Percentiles rank a stretch among this genome's conserved stretches.
Evolutionary conservation across 2,329 filamentous ascomycete species (phyloP).

Genomic region (Basipetospora chlamydospora): DNA sequence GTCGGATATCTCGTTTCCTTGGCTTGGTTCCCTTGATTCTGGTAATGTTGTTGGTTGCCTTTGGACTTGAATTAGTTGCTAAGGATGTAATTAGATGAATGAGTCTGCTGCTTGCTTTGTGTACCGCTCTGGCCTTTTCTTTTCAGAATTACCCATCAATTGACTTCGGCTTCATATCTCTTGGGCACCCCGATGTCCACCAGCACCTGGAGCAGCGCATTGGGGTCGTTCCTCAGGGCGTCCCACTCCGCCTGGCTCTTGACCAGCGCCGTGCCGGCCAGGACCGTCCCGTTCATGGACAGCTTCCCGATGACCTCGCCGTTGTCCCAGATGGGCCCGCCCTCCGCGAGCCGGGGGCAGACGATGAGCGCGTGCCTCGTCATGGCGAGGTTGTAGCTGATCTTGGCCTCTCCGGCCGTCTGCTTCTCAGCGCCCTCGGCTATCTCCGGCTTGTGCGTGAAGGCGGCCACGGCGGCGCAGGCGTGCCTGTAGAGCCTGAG

Average conservation of each 20-base stretch:
- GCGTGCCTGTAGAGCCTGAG: constrained; percentile 31
- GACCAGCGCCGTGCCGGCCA: constrained; percentile 49
- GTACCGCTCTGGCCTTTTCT: not conserved
- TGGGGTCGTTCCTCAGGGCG: constrained; percentile 25
- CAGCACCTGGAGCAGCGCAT: constrained; percentile 9
- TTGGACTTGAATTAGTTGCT: too few relatives aligned
- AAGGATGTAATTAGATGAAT: too few relatives aligned
- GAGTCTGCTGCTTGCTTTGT: too few relatives aligned
- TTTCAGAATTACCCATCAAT: too few relatives aligned
- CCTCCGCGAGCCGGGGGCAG: constrained; percentile 39
- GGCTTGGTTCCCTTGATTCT: too few relatives aligned
- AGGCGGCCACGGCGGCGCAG: constrained; percentile 20
- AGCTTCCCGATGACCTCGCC: constrained; percentile 24
- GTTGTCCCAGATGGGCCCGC: constrained; percentile 18
- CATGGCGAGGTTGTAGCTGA: constrained; percentile 51
- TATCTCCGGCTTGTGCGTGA: constrained; percentile 6
- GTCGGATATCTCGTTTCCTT: too few relatives aligned
- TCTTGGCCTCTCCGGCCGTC: constrained; percentile 26
- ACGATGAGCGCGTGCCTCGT: constrained; percentile 38
- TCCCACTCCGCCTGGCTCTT: constrained; percentile 45
- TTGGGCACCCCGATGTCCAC: constrained; percentile 17
- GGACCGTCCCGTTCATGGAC: constrained; percentile 45
- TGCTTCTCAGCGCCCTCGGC: constrained; percentile 12
- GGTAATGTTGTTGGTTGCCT: too few relatives aligned
- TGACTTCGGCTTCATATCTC: constrained; percentile 4